phyloP scores from a whole-genome alignment of 1,139 yeast species.

The Suhomyces atakaporum region DNA sequence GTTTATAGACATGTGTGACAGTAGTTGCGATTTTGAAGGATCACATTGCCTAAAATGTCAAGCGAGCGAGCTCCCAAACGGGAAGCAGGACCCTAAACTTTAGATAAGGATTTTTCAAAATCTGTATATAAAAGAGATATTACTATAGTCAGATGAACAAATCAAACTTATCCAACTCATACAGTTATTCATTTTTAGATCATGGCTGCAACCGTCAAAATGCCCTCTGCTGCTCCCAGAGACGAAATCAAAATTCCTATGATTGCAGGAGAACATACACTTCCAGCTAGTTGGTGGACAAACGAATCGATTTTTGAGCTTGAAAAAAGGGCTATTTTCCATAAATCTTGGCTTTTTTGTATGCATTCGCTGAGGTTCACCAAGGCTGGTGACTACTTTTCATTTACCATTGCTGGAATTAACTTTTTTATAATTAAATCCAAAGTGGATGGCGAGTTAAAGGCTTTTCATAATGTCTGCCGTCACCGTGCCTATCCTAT shows the following conservation, averaged over 20 bases:
- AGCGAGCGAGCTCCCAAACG: constrained; percentile 3
- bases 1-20: not conserved
- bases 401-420: constrained; percentile 53
- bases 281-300: constrained; percentile 69
- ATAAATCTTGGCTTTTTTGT: constrained; percentile 57
- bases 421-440: constrained; percentile 58
- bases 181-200: not conserved
- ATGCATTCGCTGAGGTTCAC: constrained; percentile 52
- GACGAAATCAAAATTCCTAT: constrained; percentile 24
- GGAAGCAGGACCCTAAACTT: not conserved
- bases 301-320: constrained; percentile 57
- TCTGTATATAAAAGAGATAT: not conserved
- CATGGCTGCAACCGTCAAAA: constrained; percentile 12
- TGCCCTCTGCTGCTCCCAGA: constrained; percentile 29
- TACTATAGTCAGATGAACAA: not conserved
- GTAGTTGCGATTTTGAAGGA: not conserved
- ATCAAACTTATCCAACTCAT: not conserved
- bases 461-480: constrained; percentile 64
- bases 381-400: constrained; percentile 58
- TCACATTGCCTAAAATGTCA: constrained; percentile 1
- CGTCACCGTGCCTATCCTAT: constrained; percentile 68
- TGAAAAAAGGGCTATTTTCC: constrained; percentile 58
- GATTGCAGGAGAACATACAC: constrained; percentile 55
- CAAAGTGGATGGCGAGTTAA: constrained; percentile 48
- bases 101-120: not conserved